These are phyloP conservation scores for Tarenaya hassleriana DNA, from an alignment of 345 rosid species.

Conservation along the genomic window DNA sequence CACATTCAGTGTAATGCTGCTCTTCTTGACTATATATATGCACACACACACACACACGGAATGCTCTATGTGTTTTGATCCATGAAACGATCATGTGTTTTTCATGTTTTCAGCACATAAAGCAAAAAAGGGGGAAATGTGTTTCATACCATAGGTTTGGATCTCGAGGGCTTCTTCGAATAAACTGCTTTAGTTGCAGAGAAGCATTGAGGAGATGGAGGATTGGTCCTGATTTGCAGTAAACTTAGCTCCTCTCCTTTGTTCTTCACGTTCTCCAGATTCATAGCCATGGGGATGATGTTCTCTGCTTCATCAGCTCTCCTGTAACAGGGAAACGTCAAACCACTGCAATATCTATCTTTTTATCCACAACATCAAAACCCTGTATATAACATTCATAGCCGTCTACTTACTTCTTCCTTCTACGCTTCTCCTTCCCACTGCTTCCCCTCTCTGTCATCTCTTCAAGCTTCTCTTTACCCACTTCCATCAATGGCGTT, in stretches of 20 bases:
- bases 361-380: background rate
- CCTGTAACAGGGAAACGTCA: conserved; percentile 17
- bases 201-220: conserved; percentile 98
- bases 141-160: conserved; percentile 54
- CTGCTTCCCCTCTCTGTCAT: conserved; percentile 28
- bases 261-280: conserved; percentile 54
- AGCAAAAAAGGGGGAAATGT: background rate
- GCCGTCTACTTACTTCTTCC: conserved; percentile 42
- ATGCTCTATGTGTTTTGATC: too few relatives aligned
- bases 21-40: too few relatives aligned
- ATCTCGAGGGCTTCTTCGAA: conserved; percentile 30
- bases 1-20: background rate
- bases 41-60: too few relatives aligned
- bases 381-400: background rate
- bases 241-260: conserved; percentile 46
- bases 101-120: background rate
- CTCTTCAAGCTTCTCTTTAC: conserved; percentile 32
- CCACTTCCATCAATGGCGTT: conserved; percentile 48
- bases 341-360: conserved; percentile 16
- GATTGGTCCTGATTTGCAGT: conserved; percentile 69
- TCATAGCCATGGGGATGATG: conserved; percentile 30
- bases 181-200: conserved; percentile 42
- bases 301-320: conserved; percentile 50
- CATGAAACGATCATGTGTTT: too few relatives aligned
- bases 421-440: conserved; percentile 46